Base-by-base conservation (phyloP, 768 basidiomycete species). In the Tremella yokohamensis region DNA sequence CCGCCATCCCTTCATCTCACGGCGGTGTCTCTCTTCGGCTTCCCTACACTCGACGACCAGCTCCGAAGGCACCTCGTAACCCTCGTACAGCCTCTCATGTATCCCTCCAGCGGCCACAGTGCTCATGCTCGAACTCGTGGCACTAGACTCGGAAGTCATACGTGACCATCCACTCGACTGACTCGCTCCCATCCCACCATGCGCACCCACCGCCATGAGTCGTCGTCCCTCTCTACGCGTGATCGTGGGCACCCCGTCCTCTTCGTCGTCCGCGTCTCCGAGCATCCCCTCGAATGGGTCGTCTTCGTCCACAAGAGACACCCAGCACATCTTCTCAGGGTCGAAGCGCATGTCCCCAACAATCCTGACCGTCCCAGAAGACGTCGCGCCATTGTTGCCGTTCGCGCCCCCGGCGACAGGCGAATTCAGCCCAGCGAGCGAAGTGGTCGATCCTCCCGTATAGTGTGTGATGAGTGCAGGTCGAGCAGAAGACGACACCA, bases 261-360 rank as follows among this genome's bases (percentile, higher is more conserved):
- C 80, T 19, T 77, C 80, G 54, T 88, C 87, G 53, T 80, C 80
- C 73, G 93, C 91, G 66, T 94, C 93, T 63, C 94, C 92, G 1
- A 87, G 89, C 25, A 92, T 83, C 64, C 89, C 87, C 47, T 89
- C 90, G 74, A 96, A 94, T n/a, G 92, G 88, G 72, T 97, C 92
- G 7, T 89, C 89, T 72, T 97, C 92, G 57, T 91, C 91, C 19
- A 87, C 86, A 6, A 86, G 82, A 40, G 58, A 63, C 11, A 98
- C 83, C 91, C 91, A 97, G 72, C 90, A 89, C 92, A 97, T 97
- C 22, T 85, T 85, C 42, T 83, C 71, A 1, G 96, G 93, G 78
- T 99, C 93, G 70, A 99, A 98, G 38, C 90, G 84, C 94, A 99
- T 99, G 80, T 92, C 90, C 45, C 96, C 96, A 18, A 97, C 94